phyloP scores from a whole-genome alignment of 805 yeast genomes.

The Wickerhamomyces strasburgensis region DNA sequence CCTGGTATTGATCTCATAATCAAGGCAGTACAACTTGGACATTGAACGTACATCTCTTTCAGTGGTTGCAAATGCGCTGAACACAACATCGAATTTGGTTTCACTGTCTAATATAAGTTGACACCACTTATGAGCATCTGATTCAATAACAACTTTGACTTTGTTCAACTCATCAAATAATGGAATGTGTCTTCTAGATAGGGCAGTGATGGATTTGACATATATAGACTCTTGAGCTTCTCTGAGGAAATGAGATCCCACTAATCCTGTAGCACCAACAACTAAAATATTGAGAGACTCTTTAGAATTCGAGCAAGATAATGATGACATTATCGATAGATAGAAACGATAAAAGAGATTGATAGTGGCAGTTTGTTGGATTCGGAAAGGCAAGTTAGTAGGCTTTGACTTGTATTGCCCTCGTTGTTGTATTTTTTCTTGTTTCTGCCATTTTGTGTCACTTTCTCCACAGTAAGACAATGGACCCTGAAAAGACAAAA shows the following conservation, averaged over 20 bases:
- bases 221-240: constrained; percentile 11
- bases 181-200: constrained; percentile 6
- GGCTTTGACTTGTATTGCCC: no score
- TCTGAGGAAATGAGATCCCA: constrained; percentile 16
- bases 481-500: no score
- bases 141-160: constrained; percentile 37
- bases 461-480: no score
- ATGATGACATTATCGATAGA: neutral
- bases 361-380: neutral
- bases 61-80: constrained; percentile 72
- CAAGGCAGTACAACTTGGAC: constrained; percentile 63
- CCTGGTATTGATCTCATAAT: constrained; percentile 60
- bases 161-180: constrained; percentile 20
- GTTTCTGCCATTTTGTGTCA: no score
- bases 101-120: constrained; percentile 24
- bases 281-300: constrained; percentile 9
- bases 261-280: constrained; percentile 21
- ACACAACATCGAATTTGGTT: constrained; percentile 30
- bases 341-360: neutral
- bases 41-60: constrained; percentile 60
- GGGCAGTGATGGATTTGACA: constrained; percentile 8
- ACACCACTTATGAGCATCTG: constrained; percentile 49
- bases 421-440: no score
- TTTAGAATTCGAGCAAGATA: neutral
- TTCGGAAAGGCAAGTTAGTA: no score